Percentiles rank a stretch among this genome's conserved stretches.
Evolutionary conservation across 106 monocot genomes (phyloP).

Genomic region (Dioscorea dumetorum): DNA sequence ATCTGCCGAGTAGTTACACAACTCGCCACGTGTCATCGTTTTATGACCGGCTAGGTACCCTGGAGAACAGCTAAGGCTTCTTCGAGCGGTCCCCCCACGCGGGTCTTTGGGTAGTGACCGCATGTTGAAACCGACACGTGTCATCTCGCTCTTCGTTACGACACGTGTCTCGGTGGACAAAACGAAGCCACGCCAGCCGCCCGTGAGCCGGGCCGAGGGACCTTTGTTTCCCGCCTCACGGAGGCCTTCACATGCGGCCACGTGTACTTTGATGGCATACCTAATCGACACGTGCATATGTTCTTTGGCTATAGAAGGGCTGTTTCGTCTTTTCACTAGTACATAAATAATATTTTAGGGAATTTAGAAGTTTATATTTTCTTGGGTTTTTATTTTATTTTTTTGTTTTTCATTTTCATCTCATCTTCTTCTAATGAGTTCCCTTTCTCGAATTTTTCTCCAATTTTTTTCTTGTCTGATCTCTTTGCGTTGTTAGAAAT

Average conservation of each 20-base stretch:
- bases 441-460: too few species aligned
- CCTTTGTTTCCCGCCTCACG: not conserved
- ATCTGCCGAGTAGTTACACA: too few species aligned
- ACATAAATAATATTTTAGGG: too few species aligned
- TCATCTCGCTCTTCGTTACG: not conserved
- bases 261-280: not conserved
- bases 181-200: not conserved
- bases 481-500: too few species aligned
- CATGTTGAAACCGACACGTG: not conserved
- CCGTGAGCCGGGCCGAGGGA: not conserved
- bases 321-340: not conserved
- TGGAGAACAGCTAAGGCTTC: not conserved
- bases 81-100: not conserved
- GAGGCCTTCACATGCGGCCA: not conserved
- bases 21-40: not conserved
- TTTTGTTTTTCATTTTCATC: too few species aligned
- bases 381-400: too few species aligned
- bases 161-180: not conserved
- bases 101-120: not conserved
- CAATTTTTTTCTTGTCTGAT: too few species aligned
- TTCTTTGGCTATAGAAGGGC: not conserved
- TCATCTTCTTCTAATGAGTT: too few species aligned
- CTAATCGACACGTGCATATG: not conserved
- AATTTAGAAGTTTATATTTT: too few species aligned
- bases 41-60: not conserved